A percentile compares a stretch with the other conserved stretches of the same genome.
phyloP scores from a whole-genome alignment of 306 rosid species.

The Fragaria nilgerrensis region DNA sequence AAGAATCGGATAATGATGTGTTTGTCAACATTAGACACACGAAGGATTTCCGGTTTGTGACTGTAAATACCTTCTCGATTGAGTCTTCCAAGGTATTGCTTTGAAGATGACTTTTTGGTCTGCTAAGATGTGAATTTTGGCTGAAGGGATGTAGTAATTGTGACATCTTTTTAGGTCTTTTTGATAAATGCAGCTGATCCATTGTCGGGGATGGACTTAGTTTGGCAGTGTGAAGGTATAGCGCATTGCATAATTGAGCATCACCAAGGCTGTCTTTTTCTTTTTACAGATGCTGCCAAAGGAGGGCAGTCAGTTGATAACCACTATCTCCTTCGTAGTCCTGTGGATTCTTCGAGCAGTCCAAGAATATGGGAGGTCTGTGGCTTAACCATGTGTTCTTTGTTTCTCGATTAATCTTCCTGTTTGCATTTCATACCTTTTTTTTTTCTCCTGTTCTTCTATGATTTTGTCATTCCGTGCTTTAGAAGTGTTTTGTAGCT shows the following conservation, averaged over 20 bases:
- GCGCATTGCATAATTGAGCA: constrained; percentile 87
- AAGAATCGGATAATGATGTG: constrained; percentile 66
- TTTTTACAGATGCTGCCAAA: constrained; percentile 83
- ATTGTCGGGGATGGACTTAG: constrained; percentile 65
- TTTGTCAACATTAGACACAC: constrained; percentile 65
- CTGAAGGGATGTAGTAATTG: constrained; percentile 27
- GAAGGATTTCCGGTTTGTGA: constrained; percentile 74
- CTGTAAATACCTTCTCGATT: constrained; percentile 63
- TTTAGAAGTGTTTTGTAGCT: background rate
- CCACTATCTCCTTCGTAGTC: constrained; percentile 80
- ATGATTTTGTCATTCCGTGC: background rate
- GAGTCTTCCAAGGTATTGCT: constrained; percentile 70
- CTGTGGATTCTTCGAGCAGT: constrained; percentile 42
- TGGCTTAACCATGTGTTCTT: constrained; percentile 14
- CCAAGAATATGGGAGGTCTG: constrained; percentile 89
- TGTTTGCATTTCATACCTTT: background rate
- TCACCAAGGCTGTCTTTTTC: constrained; percentile 68
- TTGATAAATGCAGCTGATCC: constrained; percentile 93
- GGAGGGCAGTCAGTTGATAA: constrained; percentile 52
- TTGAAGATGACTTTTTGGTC: constrained; percentile 12
- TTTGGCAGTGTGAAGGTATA: constrained; percentile 79
- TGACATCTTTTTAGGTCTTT: constrained; percentile 75
- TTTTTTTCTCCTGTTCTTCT: background rate
- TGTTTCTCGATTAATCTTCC: background rate
- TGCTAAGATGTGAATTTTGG: background rate